Evolutionary conservation across 1,139 yeast genomes (phyloP), one percentile per base, ranked within the genome.

Genomic region (Suzukiozyma palmioleophila): DNA sequence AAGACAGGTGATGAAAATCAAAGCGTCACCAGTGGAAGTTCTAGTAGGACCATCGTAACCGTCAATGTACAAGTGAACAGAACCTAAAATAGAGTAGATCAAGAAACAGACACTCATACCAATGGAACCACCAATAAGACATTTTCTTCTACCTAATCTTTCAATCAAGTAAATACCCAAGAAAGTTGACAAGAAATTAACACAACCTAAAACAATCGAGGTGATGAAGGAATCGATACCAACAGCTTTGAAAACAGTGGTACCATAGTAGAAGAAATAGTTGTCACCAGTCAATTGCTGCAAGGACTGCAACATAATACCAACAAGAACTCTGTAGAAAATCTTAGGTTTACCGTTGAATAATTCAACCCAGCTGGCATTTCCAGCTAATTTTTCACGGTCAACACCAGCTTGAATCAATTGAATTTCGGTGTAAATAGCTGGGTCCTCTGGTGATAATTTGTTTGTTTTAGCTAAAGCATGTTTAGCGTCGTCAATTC

Each of bases 241-340:
- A 50, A 84, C 86, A 49, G 92, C 82, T 54, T 77, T 63, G 77
- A 84, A 84, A 56, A 84, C 75, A 40, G 84, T 77, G 45, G 90
- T 84, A 62, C 89, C 88, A 51, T 83, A 84, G 70, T 84, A 84
- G 74, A 84, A 84, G 69, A 84, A 83, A 64, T 83, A 84, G 69
- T 84, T 84, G 59, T 80, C 76, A 73, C 92, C 94, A 44, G 88
- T 79, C 51, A 84, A 73, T 64, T 84, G 94, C 66, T 84, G 92
- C 53, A 84, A 63, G 21, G 82, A 71, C 70, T 81, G 84, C 49
- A 84, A 61, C 62, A 79, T 56, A 44, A 81, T 63, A 57, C 94
- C 94, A 56, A 79, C 69, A 18, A 79, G 28, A 16, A 83, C 73
- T 67, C 95, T 75, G 65, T 73, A 75, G 51, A 82, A 69, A 48